A percentile compares a stretch with the other conserved stretches of the same genome.
phyloP scores from a whole-genome alignment of 1,284 basidiomycete species.

The Pascua guehoae region DNA sequence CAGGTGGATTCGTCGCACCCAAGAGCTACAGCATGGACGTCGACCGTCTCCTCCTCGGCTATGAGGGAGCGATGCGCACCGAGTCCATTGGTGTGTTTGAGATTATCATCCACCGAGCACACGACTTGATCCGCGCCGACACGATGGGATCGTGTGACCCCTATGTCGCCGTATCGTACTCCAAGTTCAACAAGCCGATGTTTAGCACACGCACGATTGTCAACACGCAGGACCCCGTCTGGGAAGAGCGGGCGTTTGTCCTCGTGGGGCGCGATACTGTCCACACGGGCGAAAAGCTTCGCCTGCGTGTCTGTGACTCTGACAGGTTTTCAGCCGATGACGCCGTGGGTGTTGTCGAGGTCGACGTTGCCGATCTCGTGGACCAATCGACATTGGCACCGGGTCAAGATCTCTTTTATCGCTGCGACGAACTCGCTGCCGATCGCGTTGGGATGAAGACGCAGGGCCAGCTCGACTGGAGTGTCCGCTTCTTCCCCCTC shows the following conservation, averaged over 20 bases:
- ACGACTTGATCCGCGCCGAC: conserved; percentile 41
- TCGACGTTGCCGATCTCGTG: conserved; percentile 47
- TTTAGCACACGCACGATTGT: conserved; percentile 48
- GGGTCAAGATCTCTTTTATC: conserved; percentile 24
- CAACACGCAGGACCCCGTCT: conserved; percentile 39
- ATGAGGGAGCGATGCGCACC: conserved; percentile 37
- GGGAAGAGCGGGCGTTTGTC: conserved; percentile 38
- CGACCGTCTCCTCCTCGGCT: conserved; percentile 45
- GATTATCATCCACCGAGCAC: conserved; percentile 42
- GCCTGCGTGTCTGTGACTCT: conserved; percentile 46
- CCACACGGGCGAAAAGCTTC: conserved; percentile 39
- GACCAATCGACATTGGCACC: conserved; percentile 24
- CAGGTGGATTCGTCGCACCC: conserved; percentile 44
- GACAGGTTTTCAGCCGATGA: conserved; percentile 53
- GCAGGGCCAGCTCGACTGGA: conserved; percentile 41
- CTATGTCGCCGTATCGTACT: conserved; percentile 42
- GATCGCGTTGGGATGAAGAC: conserved; percentile 36
- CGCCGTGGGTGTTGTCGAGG: conserved; percentile 47
- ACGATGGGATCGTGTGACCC: conserved; percentile 47
- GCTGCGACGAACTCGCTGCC: conserved; percentile 31
- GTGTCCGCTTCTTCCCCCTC: conserved; percentile 42
- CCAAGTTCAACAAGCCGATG: conserved; percentile 46
- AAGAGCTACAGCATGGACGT: conserved; percentile 46
- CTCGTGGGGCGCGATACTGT: conserved; percentile 2
- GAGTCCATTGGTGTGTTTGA: conserved; percentile 44